Evolutionary conservation across 2,329 filamentous ascomycete genomes (phyloP).

Genomic region (Diaporthe humulicola): DNA sequence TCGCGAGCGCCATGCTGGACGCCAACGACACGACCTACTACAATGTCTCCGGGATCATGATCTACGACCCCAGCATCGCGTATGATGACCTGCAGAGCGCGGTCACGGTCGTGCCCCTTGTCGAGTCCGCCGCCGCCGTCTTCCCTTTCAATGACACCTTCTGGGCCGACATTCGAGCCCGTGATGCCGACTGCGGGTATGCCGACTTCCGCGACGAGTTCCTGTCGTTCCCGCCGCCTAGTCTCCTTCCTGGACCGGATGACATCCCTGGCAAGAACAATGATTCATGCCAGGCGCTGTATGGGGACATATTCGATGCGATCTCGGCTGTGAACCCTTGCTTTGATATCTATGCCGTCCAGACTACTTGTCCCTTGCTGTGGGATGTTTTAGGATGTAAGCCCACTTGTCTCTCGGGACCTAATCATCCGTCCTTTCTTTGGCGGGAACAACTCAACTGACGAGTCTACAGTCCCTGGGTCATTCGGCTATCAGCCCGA

Average conservation of each 20-base stretch:
- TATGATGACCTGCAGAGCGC: conserved; percentile 58
- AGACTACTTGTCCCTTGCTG: conserved; percentile 76
- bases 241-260: conserved; percentile 64
- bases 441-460: not conserved
- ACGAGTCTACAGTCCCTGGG: conserved; percentile 65
- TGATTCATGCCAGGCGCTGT: conserved; percentile 69
- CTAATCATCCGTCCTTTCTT: not conserved
- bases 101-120: conserved; percentile 68
- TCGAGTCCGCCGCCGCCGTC: conserved; percentile 60
- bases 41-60: conserved; percentile 71
- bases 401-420: not conserved
- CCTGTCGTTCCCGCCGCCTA: conserved; percentile 76
- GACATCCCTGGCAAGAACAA: conserved; percentile 53
- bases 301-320: conserved; percentile 66
- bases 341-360: conserved; percentile 82
- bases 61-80: conserved; percentile 79
- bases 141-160: conserved; percentile 75
- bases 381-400: conserved; percentile 75
- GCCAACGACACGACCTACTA: conserved; percentile 75
- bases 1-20: conserved; percentile 80
- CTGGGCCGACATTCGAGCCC: conserved; percentile 63
- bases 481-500: conserved; percentile 72
- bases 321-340: conserved; percentile 77
- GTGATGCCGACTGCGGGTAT: conserved; percentile 72
- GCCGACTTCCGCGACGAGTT: conserved; percentile 70